Evolutionary conservation across 75 land plant genomes (phyloP).

Genomic region (Azolla pinnata): DNA sequence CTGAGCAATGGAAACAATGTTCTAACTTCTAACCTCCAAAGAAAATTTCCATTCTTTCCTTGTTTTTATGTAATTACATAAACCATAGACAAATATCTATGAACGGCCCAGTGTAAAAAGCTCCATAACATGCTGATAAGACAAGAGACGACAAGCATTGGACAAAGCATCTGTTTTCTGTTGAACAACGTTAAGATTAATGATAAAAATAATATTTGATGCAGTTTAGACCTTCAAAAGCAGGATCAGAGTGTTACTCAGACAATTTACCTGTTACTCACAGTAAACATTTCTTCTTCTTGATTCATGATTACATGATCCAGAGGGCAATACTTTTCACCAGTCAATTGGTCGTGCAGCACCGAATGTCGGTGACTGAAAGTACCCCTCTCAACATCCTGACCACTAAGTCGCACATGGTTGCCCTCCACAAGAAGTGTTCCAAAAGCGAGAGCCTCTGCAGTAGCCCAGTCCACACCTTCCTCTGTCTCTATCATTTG

Average conservation of each 20-base stretch:
- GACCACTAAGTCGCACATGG: conserved; percentile 94
- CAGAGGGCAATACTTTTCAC: conserved; percentile 72
- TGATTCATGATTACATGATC: conserved; percentile 76
- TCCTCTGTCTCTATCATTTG: conserved; percentile 92
- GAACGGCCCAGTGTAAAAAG: too few relatives aligned
- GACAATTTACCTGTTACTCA: conserved; percentile 73
- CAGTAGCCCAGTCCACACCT: conserved; percentile 92
- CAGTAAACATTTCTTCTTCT: conserved; percentile 85
- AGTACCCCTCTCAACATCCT: conserved; percentile 97
- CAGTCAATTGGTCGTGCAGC: conserved; percentile 82
- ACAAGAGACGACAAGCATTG: too few relatives aligned
- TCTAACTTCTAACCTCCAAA: too few relatives aligned
- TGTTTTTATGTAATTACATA: too few relatives aligned
- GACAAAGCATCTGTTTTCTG: too few relatives aligned
- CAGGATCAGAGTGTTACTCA: not conserved
- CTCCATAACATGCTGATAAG: too few relatives aligned
- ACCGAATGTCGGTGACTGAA: conserved; percentile 94
- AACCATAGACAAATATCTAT: too few relatives aligned
- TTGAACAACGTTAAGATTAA: too few relatives aligned
- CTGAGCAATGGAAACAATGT: too few relatives aligned
- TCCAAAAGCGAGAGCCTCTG: conserved; percentile 96
- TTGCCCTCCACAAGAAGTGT: conserved; percentile 85
- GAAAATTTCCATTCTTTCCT: too few relatives aligned
- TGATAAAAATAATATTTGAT: too few relatives aligned
- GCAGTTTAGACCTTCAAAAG: too few relatives aligned